phyloP scores from a whole-genome alignment of 1,284 basidiomycete species.

The Cronartium ribicola region DNA sequence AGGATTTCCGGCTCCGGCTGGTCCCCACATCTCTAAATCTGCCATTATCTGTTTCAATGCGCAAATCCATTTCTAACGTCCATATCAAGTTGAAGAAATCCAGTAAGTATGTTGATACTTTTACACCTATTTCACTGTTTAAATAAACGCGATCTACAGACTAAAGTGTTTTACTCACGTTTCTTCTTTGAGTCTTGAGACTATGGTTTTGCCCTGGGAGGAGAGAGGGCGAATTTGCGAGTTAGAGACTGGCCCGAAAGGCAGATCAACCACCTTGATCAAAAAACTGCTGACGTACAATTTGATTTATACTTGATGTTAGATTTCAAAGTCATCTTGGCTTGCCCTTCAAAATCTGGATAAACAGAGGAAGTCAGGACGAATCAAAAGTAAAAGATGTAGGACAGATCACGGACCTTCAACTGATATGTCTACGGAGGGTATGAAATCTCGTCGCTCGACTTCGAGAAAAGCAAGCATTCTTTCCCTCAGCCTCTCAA shows the following conservation, averaged over 20 bases:
- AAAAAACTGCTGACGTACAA: slow-evolving; percentile 52
- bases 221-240: background rate
- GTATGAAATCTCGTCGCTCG: slow-evolving; percentile 52
- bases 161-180: slow-evolving; percentile 11
- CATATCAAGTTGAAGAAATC: background rate
- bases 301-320: slow-evolving; percentile 90
- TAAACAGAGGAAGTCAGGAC: background rate
- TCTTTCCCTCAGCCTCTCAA: slow-evolving; percentile 69
- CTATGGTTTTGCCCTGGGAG: slow-evolving; percentile 64
- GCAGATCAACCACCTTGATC: too few relatives aligned
- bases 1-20: slow-evolving; percentile 24
- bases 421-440: slow-evolving; percentile 50
- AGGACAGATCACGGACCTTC: slow-evolving; percentile 25
- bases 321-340: slow-evolving; percentile 70
- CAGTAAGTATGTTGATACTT: too few relatives aligned
- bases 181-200: slow-evolving; percentile 57
- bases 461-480: slow-evolving; percentile 75
- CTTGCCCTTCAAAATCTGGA: slow-evolving; percentile 74
- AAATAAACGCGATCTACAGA: too few relatives aligned
- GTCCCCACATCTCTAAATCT: slow-evolving; percentile 33
- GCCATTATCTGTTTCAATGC: slow-evolving; percentile 37
- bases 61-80: slow-evolving; percentile 37
- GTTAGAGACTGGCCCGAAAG: background rate
- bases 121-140: too few relatives aligned
- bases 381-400: slow-evolving; percentile 6